Base-by-base conservation (phyloP, 768 basidiomycete genomes). In the Podaxis sp. region DNA sequence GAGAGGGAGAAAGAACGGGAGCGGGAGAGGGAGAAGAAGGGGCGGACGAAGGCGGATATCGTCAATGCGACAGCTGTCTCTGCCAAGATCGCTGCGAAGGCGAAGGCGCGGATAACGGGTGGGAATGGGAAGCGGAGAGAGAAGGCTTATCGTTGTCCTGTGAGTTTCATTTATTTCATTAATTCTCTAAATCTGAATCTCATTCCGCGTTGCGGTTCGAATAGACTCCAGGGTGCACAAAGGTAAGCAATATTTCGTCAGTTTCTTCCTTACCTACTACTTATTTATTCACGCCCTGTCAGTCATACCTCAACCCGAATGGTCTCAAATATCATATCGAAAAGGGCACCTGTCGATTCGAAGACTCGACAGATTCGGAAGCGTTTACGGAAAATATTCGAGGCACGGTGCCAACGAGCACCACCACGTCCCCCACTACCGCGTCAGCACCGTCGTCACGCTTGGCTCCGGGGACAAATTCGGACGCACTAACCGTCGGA, bases 281-380 rank as follows among this genome's bases (percentile, higher is more conserved):
- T 47, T n/a, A 4, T 49, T 47, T n/a, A 6, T 49, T 63, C 11
- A 53, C 41, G 15, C 50, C 19, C 41, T 25, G 15, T 43, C 19
- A 87, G 81, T 73, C 81, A 29, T 89, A 89, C 67, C 79, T 87
- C 46, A 88, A 86, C 70, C 80, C 85, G 7, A 88, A 87, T 65
- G 87, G 88, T 9, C 75, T 88, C 51, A 86, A 86, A 69, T 88
- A 89, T 66, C 87, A 89, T 66, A 72, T 85, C 55, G 83, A 86
- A 66, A 88, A 85, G 67, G 87, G 87, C 11, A 87, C 83, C 2
- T 89, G 89, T 70, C 80, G 76, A 62, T 74, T 80, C 41, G 79
- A 78, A 43, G 65, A 65, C 43, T 50, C 56, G 40, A 64, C 61
- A 27, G 59, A 60, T n/a, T 60, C 59, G 38, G 59, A 60, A 15